Evolutionary conservation across 495 filamentous ascomycete genomes (phyloP), one percentile per base, ranked within the genome.

Genomic region (Podospora conica): DNA sequence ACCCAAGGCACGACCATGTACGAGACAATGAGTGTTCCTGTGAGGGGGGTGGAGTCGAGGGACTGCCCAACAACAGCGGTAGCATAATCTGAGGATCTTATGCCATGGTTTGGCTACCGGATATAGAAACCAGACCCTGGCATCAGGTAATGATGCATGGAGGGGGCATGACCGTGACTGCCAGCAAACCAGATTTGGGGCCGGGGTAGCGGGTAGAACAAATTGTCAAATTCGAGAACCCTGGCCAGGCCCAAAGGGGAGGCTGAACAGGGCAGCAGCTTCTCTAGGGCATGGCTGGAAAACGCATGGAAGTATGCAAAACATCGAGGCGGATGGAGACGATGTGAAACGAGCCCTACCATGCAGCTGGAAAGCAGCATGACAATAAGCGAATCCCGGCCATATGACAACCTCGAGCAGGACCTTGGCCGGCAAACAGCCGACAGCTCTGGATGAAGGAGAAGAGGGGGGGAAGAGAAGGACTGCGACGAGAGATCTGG

Each of bases 1-100:
- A 48, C 40, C 40, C 40, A 48, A 48, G 40, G 15, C 18, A 48
- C 40, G 40, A 7, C 77, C 76, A 78, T 77, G 77, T 79, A 74
- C 79, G 75, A 80, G 80, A 79, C 79, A 69, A 74, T 74, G 77
- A 79, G 76, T 69, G 77, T 78, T 81, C 79, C 79, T 80, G 40
- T 48, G 78, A 79, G 74, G 72, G 70, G 74, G 76, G 70, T 63
- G 78, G 79, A 78, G 77, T 75, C 72, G 66, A 75, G 72, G 74
- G 69, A 75, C 75, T 74, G 79, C 69, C 77, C 75, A 80, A 74
- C 77, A 74, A 79, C 78, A 77, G 78, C 78, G 74, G 77, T 78
- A 81, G 78, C 80, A 82, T 83, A 83, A 82, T 82, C 80, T 79
- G 81, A 74, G 76, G 78, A 80, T 83, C 81, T 83, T 82, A 83